phyloP scores from a whole-genome alignment of 441 rosid species.

The Populus hybrid region DNA sequence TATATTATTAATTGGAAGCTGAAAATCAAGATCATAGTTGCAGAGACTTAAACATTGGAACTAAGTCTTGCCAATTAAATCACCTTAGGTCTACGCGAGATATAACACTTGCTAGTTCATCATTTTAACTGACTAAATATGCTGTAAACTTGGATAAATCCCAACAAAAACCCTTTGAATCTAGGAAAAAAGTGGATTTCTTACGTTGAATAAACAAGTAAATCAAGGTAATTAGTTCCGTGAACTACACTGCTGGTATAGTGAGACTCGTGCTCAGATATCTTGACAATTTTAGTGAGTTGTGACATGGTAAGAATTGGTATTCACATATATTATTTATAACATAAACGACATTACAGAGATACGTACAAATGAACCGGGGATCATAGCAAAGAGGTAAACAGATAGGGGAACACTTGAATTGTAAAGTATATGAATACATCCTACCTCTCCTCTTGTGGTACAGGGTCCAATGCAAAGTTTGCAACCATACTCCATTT shows the following conservation, averaged over 20 bases:
- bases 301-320: too few species aligned
- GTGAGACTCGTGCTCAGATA: too few species aligned
- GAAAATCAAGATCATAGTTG: neutral
- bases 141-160: neutral
- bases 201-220: neutral
- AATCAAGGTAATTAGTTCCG: too few species aligned
- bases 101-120: neutral
- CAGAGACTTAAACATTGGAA: neutral
- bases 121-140: neutral
- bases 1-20: too few species aligned
- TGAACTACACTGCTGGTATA: too few species aligned
- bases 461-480: conserved; percentile 99
- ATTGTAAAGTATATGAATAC: neutral
- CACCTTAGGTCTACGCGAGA: neutral
- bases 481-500: conserved; percentile 81
- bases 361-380: neutral
- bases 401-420: neutral
- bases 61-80: neutral
- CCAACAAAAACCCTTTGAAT: neutral
- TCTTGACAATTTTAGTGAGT: too few species aligned
- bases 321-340: too few species aligned
- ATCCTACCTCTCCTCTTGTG: conserved; percentile 87
- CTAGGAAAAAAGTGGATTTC: neutral
- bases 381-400: neutral
- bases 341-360: neutral